These are phyloP conservation scores for Cutaneotrichosporon cavernicola DNA, from an alignment of 1,284 basidiomycete species.

Conservation along the genomic window DNA sequence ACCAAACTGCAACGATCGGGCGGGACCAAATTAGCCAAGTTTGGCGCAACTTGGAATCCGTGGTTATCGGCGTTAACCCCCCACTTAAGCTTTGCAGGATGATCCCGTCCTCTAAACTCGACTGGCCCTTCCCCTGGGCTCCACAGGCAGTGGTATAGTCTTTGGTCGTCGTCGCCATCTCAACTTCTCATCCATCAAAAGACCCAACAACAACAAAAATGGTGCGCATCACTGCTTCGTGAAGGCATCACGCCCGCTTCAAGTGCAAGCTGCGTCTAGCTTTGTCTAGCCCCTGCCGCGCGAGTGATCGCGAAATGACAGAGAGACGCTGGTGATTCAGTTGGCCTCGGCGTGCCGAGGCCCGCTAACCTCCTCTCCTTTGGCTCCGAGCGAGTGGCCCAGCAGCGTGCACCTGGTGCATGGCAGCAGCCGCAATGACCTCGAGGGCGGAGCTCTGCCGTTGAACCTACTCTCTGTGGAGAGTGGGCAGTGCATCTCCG, in stretches of 20 bases:
- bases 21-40: slow-evolving; percentile 1
- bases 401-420: slow-evolving; percentile 2
- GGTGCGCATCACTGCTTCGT: slow-evolving; percentile 24
- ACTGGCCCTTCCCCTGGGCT: not conserved
- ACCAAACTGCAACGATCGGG: not conserved
- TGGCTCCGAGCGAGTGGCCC: slow-evolving; percentile 8
- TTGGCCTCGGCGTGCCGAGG: not conserved
- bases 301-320: not conserved
- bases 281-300: slow-evolving; percentile 1
- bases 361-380: slow-evolving; percentile 17
- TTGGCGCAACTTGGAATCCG: not conserved
- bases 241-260: slow-evolving; percentile 27
- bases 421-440: slow-evolving; percentile 12
- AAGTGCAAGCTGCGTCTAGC: slow-evolving; percentile 10
- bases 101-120: not conserved
- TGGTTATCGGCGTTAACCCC: slow-evolving; percentile 9
- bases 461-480: not conserved
- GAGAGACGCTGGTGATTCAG: slow-evolving; percentile 19
- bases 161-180: not conserved
- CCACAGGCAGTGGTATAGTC: not conserved
- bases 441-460: slow-evolving; percentile 14
- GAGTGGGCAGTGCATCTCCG: slow-evolving; percentile 7
- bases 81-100: not conserved
- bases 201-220: slow-evolving; percentile 20
- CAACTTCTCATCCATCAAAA: slow-evolving; percentile 22